phyloP scores from a whole-genome alignment of 1,284 basidiomycete genomes.

The Cutaneotrichosporon cyanovorans region DNA sequence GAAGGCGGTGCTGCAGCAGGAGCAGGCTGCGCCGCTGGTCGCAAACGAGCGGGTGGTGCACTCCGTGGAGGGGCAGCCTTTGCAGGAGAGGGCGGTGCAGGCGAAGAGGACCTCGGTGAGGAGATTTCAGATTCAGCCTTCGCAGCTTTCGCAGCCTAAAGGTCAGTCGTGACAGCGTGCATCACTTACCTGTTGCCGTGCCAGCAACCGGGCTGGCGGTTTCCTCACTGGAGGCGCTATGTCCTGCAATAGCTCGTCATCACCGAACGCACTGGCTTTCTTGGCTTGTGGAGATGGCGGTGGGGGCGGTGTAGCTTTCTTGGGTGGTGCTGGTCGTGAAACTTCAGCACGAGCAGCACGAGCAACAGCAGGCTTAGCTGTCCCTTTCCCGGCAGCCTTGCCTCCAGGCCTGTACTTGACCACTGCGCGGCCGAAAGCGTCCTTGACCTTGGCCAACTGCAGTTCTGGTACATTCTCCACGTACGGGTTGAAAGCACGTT shows the following conservation, averaged over 20 bases:
- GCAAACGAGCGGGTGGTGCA: slow-evolving; percentile 19
- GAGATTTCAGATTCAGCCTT: not conserved
- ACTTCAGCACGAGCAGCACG: too few relatives aligned
- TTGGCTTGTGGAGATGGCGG: slow-evolving; percentile 28
- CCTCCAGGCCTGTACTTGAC: slow-evolving; percentile 72
- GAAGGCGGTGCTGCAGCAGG: slow-evolving; percentile 7
- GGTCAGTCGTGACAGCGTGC: too few relatives aligned
- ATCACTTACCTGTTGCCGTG: not conserved
- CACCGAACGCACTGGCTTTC: slow-evolving; percentile 18
- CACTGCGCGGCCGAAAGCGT: slow-evolving; percentile 79
- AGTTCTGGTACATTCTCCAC: slow-evolving; percentile 84
- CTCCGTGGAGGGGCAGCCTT: slow-evolving; percentile 20
- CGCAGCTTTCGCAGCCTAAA: not conserved
- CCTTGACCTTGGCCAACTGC: slow-evolving; percentile 87
- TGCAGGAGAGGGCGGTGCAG: slow-evolving; percentile 5
- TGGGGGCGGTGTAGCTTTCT: slow-evolving; percentile 5
- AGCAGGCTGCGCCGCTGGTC: slow-evolving; percentile 22
- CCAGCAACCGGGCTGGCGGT: not conserved
- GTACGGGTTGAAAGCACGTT: slow-evolving; percentile 78
- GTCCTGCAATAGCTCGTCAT: slow-evolving; percentile 9
- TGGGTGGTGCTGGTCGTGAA: not conserved
- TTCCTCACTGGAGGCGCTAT: slow-evolving; percentile 14
- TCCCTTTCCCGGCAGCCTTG: slow-evolving; percentile 48
- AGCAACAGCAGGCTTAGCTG: slow-evolving; percentile 43
- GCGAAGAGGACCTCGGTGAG: not conserved